Base-by-base conservation (phyloP, 768 basidiomycete species). In the Pleurotus pulmonarius region DNA sequence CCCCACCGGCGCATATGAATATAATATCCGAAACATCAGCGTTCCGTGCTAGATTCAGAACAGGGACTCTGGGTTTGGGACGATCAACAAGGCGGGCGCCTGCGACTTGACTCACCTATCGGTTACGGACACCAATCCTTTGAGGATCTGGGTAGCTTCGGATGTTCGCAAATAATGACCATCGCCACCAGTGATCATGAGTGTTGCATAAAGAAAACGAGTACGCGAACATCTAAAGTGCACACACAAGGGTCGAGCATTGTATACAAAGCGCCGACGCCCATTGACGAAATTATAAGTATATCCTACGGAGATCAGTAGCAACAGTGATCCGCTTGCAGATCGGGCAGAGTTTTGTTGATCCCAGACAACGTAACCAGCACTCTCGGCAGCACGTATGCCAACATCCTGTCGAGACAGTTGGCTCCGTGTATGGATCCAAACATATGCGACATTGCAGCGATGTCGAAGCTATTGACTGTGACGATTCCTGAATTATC, bases 251-350 rank as follows among this genome's bases (percentile, higher is more conserved):
- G 29, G 29, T 29, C 48, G 16, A 24, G 11, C 20, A 25, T 18
- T 13, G 13, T 25, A 49, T 11, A 41, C 24, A 43, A 34, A 34
- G 29, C 29, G 29, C 29, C 29, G 9, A 34, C 29, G 29, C 29
- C 41, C 41, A 44, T 22, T 7, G 13, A 22, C n/a, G 13, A 45
- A 16, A 52, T 70, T 64, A 90, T 61, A 93, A 70, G 72, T 91
- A 93, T 54, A 93, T 77, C 60, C 88, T 77, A 52, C 90, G 80
- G 63, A 93, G 69, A 60, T 92, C 90, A n/a, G 77, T 73, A 6
- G 88, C 88, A 2, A 78, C 76, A 24, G 90, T 92, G 55, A 93
- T 93, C 49, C 91, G 82, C 69, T 92, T 91, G 75, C 90, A 93
- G 61, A 92, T 92, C 0, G 90, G 90, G 66, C 90, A 93, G 13